Percentiles rank a stretch among this genome's conserved stretches.
phyloP scores from a whole-genome alignment of 1,284 basidiomycete genomes.

The Apiotrichum gamsii region DNA sequence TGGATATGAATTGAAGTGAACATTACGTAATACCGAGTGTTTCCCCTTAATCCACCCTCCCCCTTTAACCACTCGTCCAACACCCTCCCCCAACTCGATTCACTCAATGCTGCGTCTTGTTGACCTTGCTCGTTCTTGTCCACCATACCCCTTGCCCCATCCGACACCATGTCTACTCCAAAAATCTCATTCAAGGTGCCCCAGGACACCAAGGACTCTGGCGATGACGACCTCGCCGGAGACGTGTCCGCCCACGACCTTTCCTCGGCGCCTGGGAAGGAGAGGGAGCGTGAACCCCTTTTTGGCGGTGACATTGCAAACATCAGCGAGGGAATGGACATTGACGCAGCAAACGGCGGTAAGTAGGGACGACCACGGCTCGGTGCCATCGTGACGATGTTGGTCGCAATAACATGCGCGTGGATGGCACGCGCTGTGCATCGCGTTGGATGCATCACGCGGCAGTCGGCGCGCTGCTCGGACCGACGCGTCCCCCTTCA shows the following conservation, averaged over 20 bases:
- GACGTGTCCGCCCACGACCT: slow-evolving; percentile 42
- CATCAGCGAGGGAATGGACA: slow-evolving; percentile 34
- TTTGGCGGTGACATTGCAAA: slow-evolving; percentile 45
- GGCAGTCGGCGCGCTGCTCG: no score
- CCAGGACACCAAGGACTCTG: slow-evolving; percentile 1
- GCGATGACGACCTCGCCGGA: slow-evolving; percentile 19
- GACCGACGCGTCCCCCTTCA: no score
- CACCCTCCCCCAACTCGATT: not conserved
- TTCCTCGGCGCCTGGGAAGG: slow-evolving; percentile 44
- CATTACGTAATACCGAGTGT: no score
- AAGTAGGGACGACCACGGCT: slow-evolving; percentile 4
- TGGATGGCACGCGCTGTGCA: no score
- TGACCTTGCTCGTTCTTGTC: no score
- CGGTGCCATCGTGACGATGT: no score
- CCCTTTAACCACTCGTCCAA: not conserved
- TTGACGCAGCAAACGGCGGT: slow-evolving; percentile 27
- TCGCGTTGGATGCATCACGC: no score
- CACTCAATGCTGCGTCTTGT: no score
- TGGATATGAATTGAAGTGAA: no score
- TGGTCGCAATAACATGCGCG: no score
- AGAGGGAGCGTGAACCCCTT: slow-evolving; percentile 46
- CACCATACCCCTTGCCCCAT: slow-evolving; percentile 1
- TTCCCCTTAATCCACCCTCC: not conserved
- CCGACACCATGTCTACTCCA: slow-evolving; percentile 41
- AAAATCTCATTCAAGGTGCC: slow-evolving; percentile 40